phyloP scores from a whole-genome alignment of 2,329 filamentous ascomycete genomes.

The Fusarium guadeloupense region DNA sequence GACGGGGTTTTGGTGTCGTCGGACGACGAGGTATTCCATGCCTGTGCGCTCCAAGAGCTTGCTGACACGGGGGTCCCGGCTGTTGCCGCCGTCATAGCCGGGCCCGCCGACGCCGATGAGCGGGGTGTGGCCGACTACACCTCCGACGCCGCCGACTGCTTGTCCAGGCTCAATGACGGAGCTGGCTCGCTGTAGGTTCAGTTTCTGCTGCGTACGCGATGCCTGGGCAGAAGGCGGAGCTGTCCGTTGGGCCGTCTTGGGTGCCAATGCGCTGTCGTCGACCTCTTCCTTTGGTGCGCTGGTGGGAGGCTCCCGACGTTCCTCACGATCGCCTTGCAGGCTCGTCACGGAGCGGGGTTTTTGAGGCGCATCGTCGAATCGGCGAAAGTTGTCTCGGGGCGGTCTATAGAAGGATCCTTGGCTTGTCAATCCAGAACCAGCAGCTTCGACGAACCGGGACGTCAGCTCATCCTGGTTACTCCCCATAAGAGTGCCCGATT shows the following conservation, averaged over 20 bases:
- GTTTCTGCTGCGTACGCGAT: conserved; percentile 78
- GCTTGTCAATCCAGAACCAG: conserved; percentile 59
- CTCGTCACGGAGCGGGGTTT: conserved; percentile 57
- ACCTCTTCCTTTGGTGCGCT: conserved; percentile 44
- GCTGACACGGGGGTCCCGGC: conserved; percentile 69
- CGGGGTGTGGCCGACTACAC: conserved; percentile 55
- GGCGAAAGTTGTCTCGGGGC: conserved; percentile 44
- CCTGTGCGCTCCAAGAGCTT: conserved; percentile 74
- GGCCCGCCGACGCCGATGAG: conserved; percentile 63
- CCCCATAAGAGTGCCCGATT: conserved; percentile 38
- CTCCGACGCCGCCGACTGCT: conserved; percentile 47
- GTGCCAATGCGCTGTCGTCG: conserved; percentile 58
- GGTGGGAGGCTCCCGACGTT: conserved; percentile 29
- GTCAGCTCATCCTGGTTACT: conserved; percentile 61
- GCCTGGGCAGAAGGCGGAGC: conserved; percentile 60
- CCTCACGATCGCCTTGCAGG: conserved; percentile 41
- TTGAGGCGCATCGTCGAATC: conserved; percentile 47
- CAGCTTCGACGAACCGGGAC: conserved; percentile 67
- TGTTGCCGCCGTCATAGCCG: conserved; percentile 61
- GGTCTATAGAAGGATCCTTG: conserved; percentile 63
- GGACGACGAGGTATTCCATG: conserved; percentile 78
- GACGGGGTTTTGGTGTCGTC: conserved; percentile 76
- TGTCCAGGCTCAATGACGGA: conserved; percentile 74
- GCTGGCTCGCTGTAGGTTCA: conserved; percentile 77
- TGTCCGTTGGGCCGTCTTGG: conserved; percentile 53